A percentile compares a stretch with the other conserved stretches of the same genome.
These are phyloP conservation scores for Stevia rebaudiana DNA, from an alignment of 140 eudicot species.

Conservation along the genomic window DNA sequence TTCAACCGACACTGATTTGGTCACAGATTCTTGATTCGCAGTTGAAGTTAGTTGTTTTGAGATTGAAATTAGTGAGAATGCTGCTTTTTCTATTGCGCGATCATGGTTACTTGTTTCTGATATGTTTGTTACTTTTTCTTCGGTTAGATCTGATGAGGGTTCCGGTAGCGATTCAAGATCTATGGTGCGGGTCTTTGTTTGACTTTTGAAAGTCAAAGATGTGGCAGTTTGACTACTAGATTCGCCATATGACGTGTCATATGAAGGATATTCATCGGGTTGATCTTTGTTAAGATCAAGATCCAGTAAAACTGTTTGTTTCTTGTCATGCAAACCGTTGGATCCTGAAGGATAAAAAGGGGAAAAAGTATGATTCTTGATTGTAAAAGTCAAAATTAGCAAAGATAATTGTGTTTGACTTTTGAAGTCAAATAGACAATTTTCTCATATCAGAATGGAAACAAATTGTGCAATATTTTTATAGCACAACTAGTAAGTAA, in stretches of 20 bases:
- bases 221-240: constrained; percentile 12
- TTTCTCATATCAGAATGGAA: neutral
- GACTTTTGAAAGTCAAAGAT: constrained; percentile 13
- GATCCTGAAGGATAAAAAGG: constrained; percentile 35
- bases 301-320: neutral
- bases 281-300: constrained; percentile 59
- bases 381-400: neutral
- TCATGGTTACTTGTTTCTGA: constrained; percentile 22
- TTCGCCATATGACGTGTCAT: constrained; percentile 19
- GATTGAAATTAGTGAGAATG: constrained; percentile 45
- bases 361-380: neutral
- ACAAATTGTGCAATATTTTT: neutral
- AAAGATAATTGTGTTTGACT: constrained; percentile 1
- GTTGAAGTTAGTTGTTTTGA: constrained; percentile 28
- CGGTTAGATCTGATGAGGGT: constrained; percentile 33
- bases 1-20: constrained; percentile 21
- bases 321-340: constrained; percentile 17
- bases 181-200: constrained; percentile 20
- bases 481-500: neutral
- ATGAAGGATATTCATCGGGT: constrained; percentile 38
- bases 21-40: constrained; percentile 19
- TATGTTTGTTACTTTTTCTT: constrained; percentile 20
- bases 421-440: constrained; percentile 6
- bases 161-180: constrained; percentile 47
- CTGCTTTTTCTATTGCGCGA: constrained; percentile 33